Base-by-base conservation (phyloP, 768 basidiomycete species). In the Mycena indigotica region DNA sequence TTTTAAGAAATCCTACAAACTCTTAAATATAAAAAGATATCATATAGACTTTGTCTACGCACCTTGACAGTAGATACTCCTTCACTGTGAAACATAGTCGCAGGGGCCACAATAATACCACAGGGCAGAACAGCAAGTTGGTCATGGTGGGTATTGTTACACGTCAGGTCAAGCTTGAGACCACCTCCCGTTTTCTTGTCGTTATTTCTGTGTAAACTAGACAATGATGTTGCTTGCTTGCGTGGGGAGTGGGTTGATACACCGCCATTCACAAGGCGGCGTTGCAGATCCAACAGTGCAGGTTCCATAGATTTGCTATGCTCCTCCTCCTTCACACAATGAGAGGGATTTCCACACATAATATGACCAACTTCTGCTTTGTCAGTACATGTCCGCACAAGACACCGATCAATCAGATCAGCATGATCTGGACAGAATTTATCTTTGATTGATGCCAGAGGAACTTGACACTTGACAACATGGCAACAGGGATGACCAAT, bases 361-460 rank as follows among this genome's bases (percentile, higher is more conserved):
- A 56, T 52, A 48, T 6, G 51, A 6, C 65, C 64, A 1, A 21
- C 44, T 8, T 49, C 30, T 17, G 50, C 55, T 26, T 48, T 25
- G 12, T 23, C 29, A 10, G 29, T 10, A 57, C 69, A 70, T 13
- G 24, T 28, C 4, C 15, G 51, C 17, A 64, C 57, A 3, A 56
- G 53, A 57, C 67, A 70, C 3, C 54, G n/a, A 17, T 29, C 10
- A n/a, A 55, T 28, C 13, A 58, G 55, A 28, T 46, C 32, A 26
- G 19, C 29, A 53, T 70, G 70, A 5, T 40, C 35, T 6, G 40
- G 26, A 48, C 71, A 71, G 53, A 58, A 69, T 3, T 57, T 51
- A 35, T 52, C 44, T 12, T 50, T 21, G 8, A 30, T 35, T 8
- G 48, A 54, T 5, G 17, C n/a, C 6, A 72, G 60, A 17, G 67